Percentiles rank a stretch among this genome's conserved stretches.
Evolutionary conservation across 306 rosid genomes (phyloP).

Genomic region (Lathyrus aphaca): DNA sequence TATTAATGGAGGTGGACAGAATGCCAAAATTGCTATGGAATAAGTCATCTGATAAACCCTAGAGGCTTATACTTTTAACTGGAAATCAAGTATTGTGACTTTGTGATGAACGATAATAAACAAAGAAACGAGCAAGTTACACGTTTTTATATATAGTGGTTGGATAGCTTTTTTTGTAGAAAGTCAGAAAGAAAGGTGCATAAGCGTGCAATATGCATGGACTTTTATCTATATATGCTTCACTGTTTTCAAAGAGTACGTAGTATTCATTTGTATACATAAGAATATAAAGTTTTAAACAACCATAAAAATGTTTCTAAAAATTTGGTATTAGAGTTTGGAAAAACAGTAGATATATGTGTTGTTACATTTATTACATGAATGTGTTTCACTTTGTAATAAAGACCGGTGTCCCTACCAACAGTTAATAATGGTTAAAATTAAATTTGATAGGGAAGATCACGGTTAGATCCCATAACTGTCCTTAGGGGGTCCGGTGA

Average conservation of each 20-base stretch:
- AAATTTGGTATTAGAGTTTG: too few species aligned
- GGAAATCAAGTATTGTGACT: background rate
- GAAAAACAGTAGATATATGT: too few species aligned
- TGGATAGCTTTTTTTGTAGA: slow-evolving; percentile 32
- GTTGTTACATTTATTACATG: too few species aligned
- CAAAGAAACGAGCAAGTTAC: background rate
- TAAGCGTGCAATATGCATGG: slow-evolving; percentile 80
- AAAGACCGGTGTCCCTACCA: too few species aligned
- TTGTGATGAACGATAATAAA: slow-evolving; percentile 15
- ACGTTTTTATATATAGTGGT: slow-evolving; percentile 12
- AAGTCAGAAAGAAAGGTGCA: slow-evolving; percentile 45
- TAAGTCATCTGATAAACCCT: slow-evolving; percentile 68
- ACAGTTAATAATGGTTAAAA: too few species aligned
- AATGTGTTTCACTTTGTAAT: too few species aligned
- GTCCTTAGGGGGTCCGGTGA: too few species aligned
- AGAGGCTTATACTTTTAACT: slow-evolving; percentile 31
- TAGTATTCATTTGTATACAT: too few species aligned
- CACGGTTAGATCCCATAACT: too few species aligned
- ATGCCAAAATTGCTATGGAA: slow-evolving; percentile 79
- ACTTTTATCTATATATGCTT: slow-evolving; percentile 41
- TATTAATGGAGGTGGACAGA: slow-evolving; percentile 72
- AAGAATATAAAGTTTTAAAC: too few species aligned
- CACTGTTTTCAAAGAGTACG: background rate
- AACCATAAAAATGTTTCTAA: too few species aligned
- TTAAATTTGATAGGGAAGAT: too few species aligned